Evolutionary conservation across 2,329 filamentous ascomycete genomes (phyloP).

Genomic region (Cladosporium sp.): DNA sequence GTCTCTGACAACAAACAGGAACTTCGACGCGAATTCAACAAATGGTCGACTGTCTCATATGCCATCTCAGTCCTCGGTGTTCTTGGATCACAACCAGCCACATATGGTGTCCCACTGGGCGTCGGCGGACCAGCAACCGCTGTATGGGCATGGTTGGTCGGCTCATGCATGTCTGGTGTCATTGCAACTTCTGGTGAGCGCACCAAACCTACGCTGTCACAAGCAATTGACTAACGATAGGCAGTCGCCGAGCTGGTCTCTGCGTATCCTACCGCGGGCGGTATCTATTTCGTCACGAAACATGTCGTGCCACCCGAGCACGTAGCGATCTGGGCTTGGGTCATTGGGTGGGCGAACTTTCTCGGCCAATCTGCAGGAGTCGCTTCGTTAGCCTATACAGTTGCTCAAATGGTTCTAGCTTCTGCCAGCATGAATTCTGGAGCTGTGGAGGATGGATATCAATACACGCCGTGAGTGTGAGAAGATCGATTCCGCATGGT

Average conservation of each 20-base stretch:
- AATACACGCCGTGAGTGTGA: constrained; percentile 53
- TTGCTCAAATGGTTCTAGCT: constrained; percentile 61
- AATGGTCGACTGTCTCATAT: constrained; percentile 64
- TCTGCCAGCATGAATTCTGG: constrained; percentile 58
- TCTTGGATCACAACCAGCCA: constrained; percentile 61
- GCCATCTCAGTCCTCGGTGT: constrained; percentile 63
- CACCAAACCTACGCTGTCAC: constrained; percentile 1
- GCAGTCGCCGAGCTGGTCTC: constrained; percentile 60
- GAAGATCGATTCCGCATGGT: background rate
- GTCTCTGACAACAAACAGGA: constrained; percentile 41
- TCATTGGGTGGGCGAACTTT: constrained; percentile 36
- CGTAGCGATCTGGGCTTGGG: constrained; percentile 58
- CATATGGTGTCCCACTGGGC: constrained; percentile 55
- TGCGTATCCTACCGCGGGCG: constrained; percentile 62
- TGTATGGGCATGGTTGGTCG: constrained; percentile 63
- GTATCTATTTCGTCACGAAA: constrained; percentile 66
- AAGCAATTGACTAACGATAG: background rate
- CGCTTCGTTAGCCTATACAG: constrained; percentile 41
- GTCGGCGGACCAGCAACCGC: constrained; percentile 60
- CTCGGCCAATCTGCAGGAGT: constrained; percentile 52
- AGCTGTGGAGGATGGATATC: constrained; percentile 47
- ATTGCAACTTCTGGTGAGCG: constrained; percentile 55
- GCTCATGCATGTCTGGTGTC: constrained; percentile 60
- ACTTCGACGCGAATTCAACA: constrained; percentile 59
- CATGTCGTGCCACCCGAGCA: constrained; percentile 53